These are phyloP conservation scores for Lepidium didymum DNA, from an alignment of 345 rosid genomes.

Conservation along the genomic window DNA sequence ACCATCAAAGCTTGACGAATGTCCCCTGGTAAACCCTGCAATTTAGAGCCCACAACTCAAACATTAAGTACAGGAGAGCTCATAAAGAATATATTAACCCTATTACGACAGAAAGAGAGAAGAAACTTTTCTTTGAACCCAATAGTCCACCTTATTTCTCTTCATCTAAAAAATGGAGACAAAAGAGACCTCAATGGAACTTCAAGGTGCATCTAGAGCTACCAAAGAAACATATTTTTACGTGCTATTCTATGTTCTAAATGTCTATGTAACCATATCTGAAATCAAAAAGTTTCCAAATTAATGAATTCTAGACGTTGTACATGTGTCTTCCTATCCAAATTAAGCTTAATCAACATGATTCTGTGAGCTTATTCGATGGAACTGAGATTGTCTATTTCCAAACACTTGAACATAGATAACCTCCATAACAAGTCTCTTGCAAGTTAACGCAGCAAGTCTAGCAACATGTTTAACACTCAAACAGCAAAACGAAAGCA, in stretches of 20 bases:
- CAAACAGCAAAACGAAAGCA: neutral
- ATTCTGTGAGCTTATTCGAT: neutral
- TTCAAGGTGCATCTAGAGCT: neutral
- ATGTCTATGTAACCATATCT: neutral
- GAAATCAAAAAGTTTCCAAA: neutral
- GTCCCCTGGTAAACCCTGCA: constrained; percentile 76
- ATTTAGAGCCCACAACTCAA: neutral
- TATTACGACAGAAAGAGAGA: neutral
- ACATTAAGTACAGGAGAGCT: neutral
- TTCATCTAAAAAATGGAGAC: neutral
- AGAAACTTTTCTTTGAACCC: neutral
- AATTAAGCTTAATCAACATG: neutral
- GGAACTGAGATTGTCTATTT: neutral
- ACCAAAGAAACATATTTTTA: neutral
- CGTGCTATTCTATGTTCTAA: neutral
- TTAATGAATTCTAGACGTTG: neutral
- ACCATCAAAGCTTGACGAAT: constrained; percentile 79
- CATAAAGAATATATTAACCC: neutral
- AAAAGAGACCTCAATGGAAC: neutral
- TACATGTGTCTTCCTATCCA: neutral
- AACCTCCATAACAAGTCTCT: neutral
- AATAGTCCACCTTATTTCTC: neutral
- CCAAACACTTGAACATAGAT: neutral
- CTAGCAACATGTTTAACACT: neutral
- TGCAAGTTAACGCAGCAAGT: neutral